A percentile compares a stretch with the other conserved stretches of the same genome.
Evolutionary conservation across 306 rosid species (phyloP).

Genomic region (Pyrus bretschneideri): DNA sequence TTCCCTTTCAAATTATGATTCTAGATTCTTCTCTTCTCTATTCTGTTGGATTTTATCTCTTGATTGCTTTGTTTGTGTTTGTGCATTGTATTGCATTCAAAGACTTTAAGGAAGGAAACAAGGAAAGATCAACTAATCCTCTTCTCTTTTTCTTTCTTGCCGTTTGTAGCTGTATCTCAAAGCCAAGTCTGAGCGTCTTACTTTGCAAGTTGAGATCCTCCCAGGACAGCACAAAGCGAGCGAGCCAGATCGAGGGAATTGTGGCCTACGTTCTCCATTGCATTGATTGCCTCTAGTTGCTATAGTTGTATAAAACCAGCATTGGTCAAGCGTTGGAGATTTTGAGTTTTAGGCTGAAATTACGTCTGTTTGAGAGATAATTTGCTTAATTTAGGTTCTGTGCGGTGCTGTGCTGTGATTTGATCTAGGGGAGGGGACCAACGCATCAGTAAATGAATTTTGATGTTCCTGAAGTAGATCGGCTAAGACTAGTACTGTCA

Average conservation of each 20-base stretch:
- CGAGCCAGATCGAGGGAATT: not conserved
- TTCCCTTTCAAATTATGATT: not conserved
- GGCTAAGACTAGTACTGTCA: not conserved
- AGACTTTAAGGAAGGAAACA: not conserved
- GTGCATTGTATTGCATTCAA: not conserved
- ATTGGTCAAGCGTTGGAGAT: not conserved
- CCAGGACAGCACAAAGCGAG: not conserved
- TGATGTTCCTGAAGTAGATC: slow-evolving; percentile 13
- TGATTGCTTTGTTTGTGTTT: not conserved
- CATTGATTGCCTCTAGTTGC: not conserved
- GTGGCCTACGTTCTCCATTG: not conserved
- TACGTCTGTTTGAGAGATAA: not conserved
- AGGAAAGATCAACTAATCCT: not conserved
- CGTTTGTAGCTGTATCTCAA: not conserved
- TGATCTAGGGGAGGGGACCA: not conserved
- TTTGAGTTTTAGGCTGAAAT: not conserved
- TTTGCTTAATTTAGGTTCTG: not conserved
- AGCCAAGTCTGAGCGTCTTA: not conserved
- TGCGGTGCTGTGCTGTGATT: not conserved
- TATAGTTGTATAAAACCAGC: not conserved
- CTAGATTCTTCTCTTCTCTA: not conserved
- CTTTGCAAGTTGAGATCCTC: not conserved
- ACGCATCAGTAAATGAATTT: slow-evolving; percentile 8
- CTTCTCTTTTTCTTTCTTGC: not conserved
- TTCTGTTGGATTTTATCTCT: slow-evolving; percentile 6